Conservation (phyloP, 345 rosid genomes). For the Citrus medica region DNA sequence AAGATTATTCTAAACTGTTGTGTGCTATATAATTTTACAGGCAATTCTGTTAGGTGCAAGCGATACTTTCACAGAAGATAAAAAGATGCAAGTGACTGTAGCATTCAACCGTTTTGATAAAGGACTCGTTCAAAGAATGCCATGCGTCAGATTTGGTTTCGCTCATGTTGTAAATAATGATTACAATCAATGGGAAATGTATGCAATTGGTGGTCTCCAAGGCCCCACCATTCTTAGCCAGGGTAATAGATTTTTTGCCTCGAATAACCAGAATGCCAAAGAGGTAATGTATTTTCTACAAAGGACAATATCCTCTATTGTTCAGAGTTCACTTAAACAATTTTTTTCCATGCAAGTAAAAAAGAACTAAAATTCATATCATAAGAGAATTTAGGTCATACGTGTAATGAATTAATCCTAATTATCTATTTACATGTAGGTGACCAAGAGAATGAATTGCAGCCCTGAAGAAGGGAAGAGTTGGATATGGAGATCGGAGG, state of each 20-base stretch:
- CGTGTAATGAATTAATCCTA: too few species aligned
- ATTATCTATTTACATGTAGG: too few species aligned
- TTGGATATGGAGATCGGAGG: too few species aligned
- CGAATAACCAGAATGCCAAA: conserved; percentile 33
- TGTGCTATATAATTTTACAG: not conserved
- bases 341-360: too few species aligned
- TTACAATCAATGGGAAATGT: conserved; percentile 39
- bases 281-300: conserved; percentile 12
- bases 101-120: not conserved
- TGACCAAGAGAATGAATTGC: too few species aligned
- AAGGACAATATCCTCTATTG: too few species aligned
- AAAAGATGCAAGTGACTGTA: not conserved
- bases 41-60: not conserved
- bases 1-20: too few species aligned
- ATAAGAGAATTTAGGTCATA: too few species aligned
- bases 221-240: conserved; percentile 68
- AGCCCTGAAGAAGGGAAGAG: too few species aligned
- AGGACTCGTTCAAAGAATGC: not conserved
- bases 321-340: too few species aligned
- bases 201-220: conserved; percentile 38
- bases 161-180: conserved; percentile 63
- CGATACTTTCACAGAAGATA: not conserved
- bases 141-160: not conserved
- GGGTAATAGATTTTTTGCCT: conserved; percentile 74
- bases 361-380: too few species aligned